Percentiles rank a stretch among this genome's conserved stretches.
phyloP scores from a whole-genome alignment of 1,284 basidiomycete species.

The Apiotrichum gracile region DNA sequence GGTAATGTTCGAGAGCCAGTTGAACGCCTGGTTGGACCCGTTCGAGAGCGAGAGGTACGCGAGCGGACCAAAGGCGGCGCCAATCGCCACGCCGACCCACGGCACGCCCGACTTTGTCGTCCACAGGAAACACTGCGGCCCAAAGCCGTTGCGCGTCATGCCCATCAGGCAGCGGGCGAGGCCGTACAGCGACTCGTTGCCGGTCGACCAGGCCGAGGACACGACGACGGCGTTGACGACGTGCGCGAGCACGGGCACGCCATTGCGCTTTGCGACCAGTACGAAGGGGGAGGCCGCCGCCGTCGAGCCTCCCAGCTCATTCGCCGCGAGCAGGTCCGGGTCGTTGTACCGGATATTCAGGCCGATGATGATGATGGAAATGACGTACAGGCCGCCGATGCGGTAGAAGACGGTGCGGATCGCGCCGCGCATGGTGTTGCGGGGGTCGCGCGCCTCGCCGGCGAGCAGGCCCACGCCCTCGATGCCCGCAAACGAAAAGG shows the following conservation, averaged over 20 bases:
- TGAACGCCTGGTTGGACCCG: conserved; percentile 61
- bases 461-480: conserved; percentile 47
- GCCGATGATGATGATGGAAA: conserved; percentile 33
- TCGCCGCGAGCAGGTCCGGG: conserved; percentile 46
- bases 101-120: conserved; percentile 63
- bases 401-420: conserved; percentile 59
- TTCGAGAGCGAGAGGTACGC: conserved; percentile 54
- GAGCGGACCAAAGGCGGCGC: conserved; percentile 57
- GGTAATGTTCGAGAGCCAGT: conserved; percentile 63
- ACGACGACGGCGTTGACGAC: conserved; percentile 61
- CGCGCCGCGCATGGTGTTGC: conserved; percentile 59
- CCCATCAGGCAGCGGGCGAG: conserved; percentile 50
- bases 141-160: conserved; percentile 57
- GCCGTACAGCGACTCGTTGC: conserved; percentile 51
- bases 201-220: conserved; percentile 53
- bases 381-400: conserved; percentile 58
- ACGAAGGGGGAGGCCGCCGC: conserved; percentile 75
- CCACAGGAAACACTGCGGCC: conserved; percentile 53
- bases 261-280: conserved; percentile 59
- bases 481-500: conserved; percentile 34
- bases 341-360: conserved; percentile 25
- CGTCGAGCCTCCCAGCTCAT: conserved; percentile 53
- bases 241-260: conserved; percentile 66
- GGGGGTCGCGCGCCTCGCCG: conserved; percentile 55
- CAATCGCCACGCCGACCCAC: conserved; percentile 54